phyloP scores from a whole-genome alignment of 768 basidiomycete species.

The Termitomyces sp. region DNA sequence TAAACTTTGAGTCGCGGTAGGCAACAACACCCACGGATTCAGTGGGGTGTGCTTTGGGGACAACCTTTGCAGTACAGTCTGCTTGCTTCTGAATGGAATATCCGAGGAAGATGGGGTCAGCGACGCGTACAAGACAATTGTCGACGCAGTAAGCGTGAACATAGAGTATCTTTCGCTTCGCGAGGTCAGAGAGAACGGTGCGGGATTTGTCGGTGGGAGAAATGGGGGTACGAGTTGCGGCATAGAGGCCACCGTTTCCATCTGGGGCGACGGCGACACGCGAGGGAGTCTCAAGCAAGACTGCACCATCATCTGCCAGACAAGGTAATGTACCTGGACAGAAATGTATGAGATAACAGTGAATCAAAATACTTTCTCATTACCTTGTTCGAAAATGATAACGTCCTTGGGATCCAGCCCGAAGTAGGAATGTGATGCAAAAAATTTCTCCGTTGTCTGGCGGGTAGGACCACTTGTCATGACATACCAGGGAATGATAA shows the following conservation, averaged over 20 bases:
- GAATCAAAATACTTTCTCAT: conserved; percentile 15
- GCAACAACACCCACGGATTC: conserved; percentile 97
- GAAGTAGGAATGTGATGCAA: conserved; percentile 71
- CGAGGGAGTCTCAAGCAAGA: conserved; percentile 76
- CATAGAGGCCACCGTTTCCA: conserved; percentile 96
- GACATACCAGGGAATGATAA: conserved; percentile 92
- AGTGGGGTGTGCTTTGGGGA: conserved; percentile 78
- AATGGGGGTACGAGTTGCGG: conserved; percentile 80
- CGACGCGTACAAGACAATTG: conserved; percentile 96
- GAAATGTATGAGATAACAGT: neutral
- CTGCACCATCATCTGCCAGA: conserved; percentile 89
- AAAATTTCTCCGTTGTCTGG: conserved; percentile 80
- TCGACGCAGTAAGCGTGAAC: conserved; percentile 97
- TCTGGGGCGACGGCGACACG: conserved; percentile 93
- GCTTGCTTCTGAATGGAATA: conserved; percentile 86
- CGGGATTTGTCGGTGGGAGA: conserved; percentile 49
- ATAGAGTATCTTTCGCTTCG: conserved; percentile 71
- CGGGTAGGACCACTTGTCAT: conserved; percentile 99
- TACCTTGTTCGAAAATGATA: conserved; percentile 96
- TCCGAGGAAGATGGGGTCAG: conserved; percentile 95
- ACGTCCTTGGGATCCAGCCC: conserved; percentile 78
- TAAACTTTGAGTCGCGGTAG: conserved; percentile 73
- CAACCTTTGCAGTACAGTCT: conserved; percentile 94
- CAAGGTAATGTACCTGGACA: conserved; percentile 88
- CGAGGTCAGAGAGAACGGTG: conserved; percentile 83